These are phyloP conservation scores for Luffa acutangula DNA, from an alignment of 306 rosid genomes.

Conservation along the genomic window DNA sequence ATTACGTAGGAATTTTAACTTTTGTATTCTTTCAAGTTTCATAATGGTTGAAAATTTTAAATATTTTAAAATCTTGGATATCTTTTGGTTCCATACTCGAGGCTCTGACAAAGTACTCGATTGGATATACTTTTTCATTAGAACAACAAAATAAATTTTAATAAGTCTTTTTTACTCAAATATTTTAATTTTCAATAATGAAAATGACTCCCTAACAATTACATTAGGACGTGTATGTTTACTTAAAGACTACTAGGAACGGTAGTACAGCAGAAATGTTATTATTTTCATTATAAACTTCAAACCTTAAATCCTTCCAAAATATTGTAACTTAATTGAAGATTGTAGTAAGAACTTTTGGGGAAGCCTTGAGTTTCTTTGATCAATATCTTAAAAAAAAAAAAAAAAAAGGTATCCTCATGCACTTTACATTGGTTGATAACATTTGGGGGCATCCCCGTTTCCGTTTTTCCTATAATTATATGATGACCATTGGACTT, in stretches of 20 bases:
- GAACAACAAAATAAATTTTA: neutral
- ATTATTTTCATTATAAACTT: neutral
- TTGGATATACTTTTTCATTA: neutral
- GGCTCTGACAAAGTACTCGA: neutral
- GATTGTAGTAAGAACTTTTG: neutral
- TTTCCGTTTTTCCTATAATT: neutral
- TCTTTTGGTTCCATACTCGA: neutral
- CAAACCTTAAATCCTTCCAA: neutral
- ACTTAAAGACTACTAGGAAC: neutral
- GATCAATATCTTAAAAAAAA: neutral
- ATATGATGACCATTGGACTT: neutral
- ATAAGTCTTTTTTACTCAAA: neutral
- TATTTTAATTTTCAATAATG: neutral
- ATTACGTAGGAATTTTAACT: neutral
- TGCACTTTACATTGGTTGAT: neutral
- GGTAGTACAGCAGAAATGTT: neutral
- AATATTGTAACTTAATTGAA: neutral
- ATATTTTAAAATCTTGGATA: neutral
- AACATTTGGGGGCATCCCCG: neutral
- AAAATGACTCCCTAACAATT: neutral
- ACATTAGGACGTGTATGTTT: no score
- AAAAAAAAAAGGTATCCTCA: neutral
- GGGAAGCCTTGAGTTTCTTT: neutral
- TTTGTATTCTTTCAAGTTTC: neutral
- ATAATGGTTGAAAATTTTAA: neutral